Evolutionary conservation across 148 eudicot genomes (phyloP), one percentile per base, ranked within the genome.

Genomic region (Beta vulgaris): DNA sequence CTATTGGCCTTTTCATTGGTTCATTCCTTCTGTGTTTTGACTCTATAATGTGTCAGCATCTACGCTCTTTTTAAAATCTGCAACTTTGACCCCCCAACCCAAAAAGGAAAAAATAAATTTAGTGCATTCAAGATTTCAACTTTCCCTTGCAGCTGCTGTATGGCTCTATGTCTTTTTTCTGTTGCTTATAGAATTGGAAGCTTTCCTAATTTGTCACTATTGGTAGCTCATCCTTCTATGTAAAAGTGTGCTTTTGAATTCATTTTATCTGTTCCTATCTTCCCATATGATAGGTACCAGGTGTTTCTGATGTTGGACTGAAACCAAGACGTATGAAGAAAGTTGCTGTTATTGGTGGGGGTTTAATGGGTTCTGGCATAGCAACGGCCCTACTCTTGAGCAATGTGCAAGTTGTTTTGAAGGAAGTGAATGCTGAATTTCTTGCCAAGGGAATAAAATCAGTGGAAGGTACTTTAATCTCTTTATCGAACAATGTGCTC

Each of bases 331-430:
- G 76, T 64, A 78, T 90, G 49, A 88, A 87, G 76, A 95, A 89
- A 86, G 97, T 87, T 82, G 97, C 93, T 80, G 87, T 95, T 12
- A 92, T 95, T 73, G 99, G 99, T 58, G 99, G 99, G 35, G 99
- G 99, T 29, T 83, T 95, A 51, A 95, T 95, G 99, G 99, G 99
- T 63, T 95, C 97, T 37, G 99, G 99, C 73, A 95, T 95, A 71
- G 89, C 92, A 77, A 92, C 99, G 72, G 91, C 99, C 68, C 84
- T 95, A 42, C 83, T 92, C n/a, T 76, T 95, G 80, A 76, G 90
- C 79, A 85, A 90, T 76, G 82, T 80, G 18, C 61, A 77, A 73
- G 96, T 95, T 79, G 81, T 95, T 61, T 86, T 95, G 55, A 95
- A 95, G 86, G 97, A 95, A 85, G 78, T 90, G 26, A 92, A 86